Evolutionary conservation across 2,329 filamentous ascomycete species (phyloP), one percentile per base, ranked within the genome.

Genomic region (Fusarium haematococcum): DNA sequence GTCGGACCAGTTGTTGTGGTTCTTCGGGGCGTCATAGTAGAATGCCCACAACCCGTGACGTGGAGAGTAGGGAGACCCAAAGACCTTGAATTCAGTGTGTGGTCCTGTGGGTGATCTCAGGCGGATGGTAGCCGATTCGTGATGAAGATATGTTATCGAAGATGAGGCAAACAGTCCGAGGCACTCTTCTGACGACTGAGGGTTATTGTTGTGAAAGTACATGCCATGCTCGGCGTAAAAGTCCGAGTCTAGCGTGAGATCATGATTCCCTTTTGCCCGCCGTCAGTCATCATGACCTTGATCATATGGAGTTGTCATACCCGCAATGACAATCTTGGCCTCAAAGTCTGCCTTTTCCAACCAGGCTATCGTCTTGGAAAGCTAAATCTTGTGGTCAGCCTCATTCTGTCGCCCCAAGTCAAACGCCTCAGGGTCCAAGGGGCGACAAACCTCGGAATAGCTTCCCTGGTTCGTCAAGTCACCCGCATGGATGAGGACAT

Each of bases 401-500:
- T 63, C 13, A 5, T 27, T 18, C 35, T 57, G 37, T 16, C 43
- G 37, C 23, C 13, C 23, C 35, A 9, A 13, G n/a, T 32, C 10
- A 20, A 41, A 16, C 52, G 20, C 25, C 64, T 61, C 41, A 30
- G 32, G 48, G 43, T 11, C 23, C 48, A 52, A 48, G 61, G 32
- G 27, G 58, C 57, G 32, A 67, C 68, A 61, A 33, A 87, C 87
- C 83, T 91, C 90, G 8, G 84, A 84, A 73, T 85, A 85, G 73
- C 85, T 91, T 18, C 93, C 93, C 79, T 93, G 90, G 79, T 94
- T 95, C 5, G 93, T 94, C 74, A 95, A 82, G 79, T 95, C 93
- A 8, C 93, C 93, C 2, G 93, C 93, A 79, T 95, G 93, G 59
- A 95, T 91, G 37, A 95, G 85, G 10, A 95, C 89, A 79, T 95